Evolutionary conservation across 2,329 filamentous ascomycete genomes (phyloP).

Genomic region (Sporothrix dimorphospora): DNA sequence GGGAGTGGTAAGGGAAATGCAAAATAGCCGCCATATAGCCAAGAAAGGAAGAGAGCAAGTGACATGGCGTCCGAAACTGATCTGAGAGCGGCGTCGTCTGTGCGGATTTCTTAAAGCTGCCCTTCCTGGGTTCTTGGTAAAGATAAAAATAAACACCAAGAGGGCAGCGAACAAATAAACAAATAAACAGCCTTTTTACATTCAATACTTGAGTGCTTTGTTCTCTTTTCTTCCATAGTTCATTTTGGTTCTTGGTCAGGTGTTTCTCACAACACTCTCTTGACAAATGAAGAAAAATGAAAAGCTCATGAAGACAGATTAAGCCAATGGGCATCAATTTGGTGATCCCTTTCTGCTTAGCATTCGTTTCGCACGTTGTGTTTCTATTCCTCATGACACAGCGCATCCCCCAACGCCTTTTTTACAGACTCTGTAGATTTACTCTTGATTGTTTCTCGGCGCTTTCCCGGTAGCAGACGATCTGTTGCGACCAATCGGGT

Average conservation of each 20-base stretch:
- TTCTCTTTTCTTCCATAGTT: slow-evolving; percentile 20
- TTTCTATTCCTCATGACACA: too few relatives aligned
- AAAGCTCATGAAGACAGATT: not conserved
- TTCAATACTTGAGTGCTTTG: not conserved
- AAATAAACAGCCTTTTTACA: not conserved
- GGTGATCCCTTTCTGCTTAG: not conserved
- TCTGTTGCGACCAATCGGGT: not conserved
- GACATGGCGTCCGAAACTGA: not conserved
- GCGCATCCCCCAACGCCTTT: not conserved
- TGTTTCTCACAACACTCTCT: not conserved
- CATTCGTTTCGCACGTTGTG: too few relatives aligned
- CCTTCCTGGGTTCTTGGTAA: not conserved
- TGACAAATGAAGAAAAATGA: not conserved
- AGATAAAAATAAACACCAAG: slow-evolving; percentile 11
- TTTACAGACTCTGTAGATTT: not conserved
- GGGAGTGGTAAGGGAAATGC: not conserved
- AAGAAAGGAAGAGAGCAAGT: slow-evolving; percentile 2
- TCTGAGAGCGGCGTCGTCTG: slow-evolving; percentile 5
- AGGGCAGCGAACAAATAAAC: not conserved
- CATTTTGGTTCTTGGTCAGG: not conserved
- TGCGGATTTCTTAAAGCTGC: not conserved
- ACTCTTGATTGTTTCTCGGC: not conserved
- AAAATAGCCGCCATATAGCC: slow-evolving; percentile 25
- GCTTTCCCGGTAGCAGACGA: not conserved
- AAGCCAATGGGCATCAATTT: not conserved